Base-by-base conservation (phyloP, 1,284 basidiomycete species). In the Cryptococcus sp. region DNA sequence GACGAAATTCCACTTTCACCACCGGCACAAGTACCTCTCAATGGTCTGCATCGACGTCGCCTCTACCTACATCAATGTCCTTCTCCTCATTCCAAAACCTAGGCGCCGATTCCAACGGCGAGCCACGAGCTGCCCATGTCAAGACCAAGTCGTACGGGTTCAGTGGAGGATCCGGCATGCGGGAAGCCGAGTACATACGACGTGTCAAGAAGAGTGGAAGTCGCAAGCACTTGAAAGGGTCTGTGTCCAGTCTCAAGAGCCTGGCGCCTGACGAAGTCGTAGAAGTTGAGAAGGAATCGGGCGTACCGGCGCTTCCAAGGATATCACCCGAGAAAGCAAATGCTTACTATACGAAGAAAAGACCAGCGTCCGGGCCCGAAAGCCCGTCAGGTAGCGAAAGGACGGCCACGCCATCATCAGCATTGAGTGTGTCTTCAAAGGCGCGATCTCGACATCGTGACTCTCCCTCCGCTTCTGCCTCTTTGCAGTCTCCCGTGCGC, bases 131-230 rank as follows among this genome's bases (percentile, higher is more conserved):
- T 19, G 20, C 59, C 38, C 59, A 57, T 6, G 55, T 57, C 52
- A 54, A 60, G 17, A 64, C 61, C 10, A 69, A 67, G 50, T 74
- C 72, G 16, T 72, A 75, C 52, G 75, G 73, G 7, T 75, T 76
- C 56, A 68, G 72, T 17, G 67, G 71, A 13, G 63, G 65, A 25
- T 59, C 63, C 25, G 54, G 59, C n/a, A 62, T 72, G 58, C 58
- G 72, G 29, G 75, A 76, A 45, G 66, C 61, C 46, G 69, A 72
- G 40, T 74, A 75, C 46, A 63, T 76, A 3, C 56, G 71, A 13
- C 58, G 55, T 37, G 62, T 69, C 19, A 68, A 70, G 46, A 73
- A 70, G 56, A 61, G 59, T 13, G 55, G 58, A 13, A 62, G 61
- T 19, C 45, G 47, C 19, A 61, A 61, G 51, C 54, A 68, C 52